Evolutionary conservation across 2,329 filamentous ascomycete species (phyloP), one percentile per base, ranked within the genome.

Genomic region (Aureobasidium melanogenum): DNA sequence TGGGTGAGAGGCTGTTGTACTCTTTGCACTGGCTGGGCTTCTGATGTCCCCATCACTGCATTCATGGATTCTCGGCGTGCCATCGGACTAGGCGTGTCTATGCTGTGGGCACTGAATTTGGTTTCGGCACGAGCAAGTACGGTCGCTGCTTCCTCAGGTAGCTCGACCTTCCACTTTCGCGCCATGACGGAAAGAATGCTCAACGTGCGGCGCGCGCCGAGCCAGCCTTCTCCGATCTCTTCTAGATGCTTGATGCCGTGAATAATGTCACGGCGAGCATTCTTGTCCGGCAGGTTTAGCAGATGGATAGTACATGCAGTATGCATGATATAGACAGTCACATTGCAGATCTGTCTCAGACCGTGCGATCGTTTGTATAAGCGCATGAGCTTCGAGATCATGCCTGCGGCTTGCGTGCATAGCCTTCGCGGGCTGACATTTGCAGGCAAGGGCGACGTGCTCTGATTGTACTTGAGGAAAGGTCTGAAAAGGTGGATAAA

Each of bases 401-500:
- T 86, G 1, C 87, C 86, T 0, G 94, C 93, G 58, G 94, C 92
- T 69, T 93, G 88, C 0, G 91, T 94, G 75, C 93, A 97, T 59
- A 96, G 85, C 66, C 92, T 91, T 19, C 93, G 85, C 0, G 94
- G 93, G 8, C 92, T 97, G 19, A 97, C 89, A 68, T 96, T 91
- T 1, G 85, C 77, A 3, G 92, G 93, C 1, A 97, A 81, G 0
- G 91, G 93, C 0, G 92, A 96, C 1, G 86, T 87, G 7, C 84
- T 78, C 52, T 88, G 90, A 3, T 84, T 88, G 70, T 97, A 97
- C 73, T 94, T 96, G 55, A 97, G 81, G 71, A 97, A 97, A 0
- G 94, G 93, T 5, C 93, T 86, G 78, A 97, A 97, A 5, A 97
- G 85, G 69, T 97, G 92, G 63, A 97, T 96, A 71, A 95, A 96